These are phyloP conservation scores for Dacryopinax spathularia DNA, from an alignment of 768 basidiomycete genomes.

Conservation along the genomic window DNA sequence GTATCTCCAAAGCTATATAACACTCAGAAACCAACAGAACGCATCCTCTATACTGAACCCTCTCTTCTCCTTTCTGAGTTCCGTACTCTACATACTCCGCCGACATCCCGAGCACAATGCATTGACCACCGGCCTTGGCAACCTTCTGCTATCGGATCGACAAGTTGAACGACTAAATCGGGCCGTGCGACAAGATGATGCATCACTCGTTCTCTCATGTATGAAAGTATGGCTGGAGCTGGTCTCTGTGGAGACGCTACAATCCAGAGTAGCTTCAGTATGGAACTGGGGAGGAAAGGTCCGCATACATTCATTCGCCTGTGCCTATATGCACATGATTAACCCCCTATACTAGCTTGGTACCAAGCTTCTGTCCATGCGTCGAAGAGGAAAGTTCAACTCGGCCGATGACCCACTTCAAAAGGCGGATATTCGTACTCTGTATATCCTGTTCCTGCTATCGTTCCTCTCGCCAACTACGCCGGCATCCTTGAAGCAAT, in stretches of 20 bases:
- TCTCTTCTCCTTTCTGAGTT: neutral
- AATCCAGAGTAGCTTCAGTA: neutral
- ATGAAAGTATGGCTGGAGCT: neutral
- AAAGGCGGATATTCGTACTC: slow-evolving; percentile 57
- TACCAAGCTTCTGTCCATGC: slow-evolving; percentile 52
- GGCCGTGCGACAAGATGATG: neutral
- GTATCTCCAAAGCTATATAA: neutral
- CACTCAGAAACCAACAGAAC: neutral
- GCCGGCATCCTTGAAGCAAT: slow-evolving; percentile 39
- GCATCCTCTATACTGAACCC: neutral
- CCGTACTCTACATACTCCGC: neutral
- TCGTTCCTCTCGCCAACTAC: slow-evolving; percentile 48
- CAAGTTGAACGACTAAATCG: neutral
- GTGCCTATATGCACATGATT: neutral
- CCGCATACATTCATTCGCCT: neutral
- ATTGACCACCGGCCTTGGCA: neutral
- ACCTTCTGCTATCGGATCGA: neutral
- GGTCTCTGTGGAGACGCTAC: neutral
- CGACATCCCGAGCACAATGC: neutral
- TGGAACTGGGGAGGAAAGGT: slow-evolving; percentile 2
- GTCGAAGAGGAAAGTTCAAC: slow-evolving; percentile 40
- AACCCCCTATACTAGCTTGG: neutral
- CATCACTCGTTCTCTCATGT: neutral
- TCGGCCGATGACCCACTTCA: slow-evolving; percentile 16
- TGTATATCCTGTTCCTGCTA: slow-evolving; percentile 57